Percentiles rank a stretch among this genome's conserved stretches.
Conservation (phyloP, 495 filamentous ascomycete species). For the Bombardia bombarda region DNA sequence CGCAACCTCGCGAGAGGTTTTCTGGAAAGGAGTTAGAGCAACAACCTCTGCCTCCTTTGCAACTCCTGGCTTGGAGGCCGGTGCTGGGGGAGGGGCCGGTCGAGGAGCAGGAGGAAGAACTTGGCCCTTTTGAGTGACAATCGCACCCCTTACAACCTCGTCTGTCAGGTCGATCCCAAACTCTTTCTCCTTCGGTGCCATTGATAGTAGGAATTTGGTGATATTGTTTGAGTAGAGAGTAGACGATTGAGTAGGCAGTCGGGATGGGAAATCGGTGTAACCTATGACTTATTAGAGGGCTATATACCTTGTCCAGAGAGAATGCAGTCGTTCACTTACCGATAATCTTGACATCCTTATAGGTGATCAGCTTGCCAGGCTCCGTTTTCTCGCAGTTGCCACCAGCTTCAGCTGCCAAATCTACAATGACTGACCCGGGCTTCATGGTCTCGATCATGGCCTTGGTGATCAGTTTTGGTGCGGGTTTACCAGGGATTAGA, state of each 20-base stretch:
- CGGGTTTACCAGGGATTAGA: conserved; percentile 67
- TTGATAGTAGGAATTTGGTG: conserved; percentile 71
- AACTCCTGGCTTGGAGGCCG: conserved; percentile 40
- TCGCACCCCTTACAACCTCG: conserved; percentile 72
- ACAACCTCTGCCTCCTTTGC: conserved; percentile 50
- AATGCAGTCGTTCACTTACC: conserved; percentile 33
- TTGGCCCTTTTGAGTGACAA: conserved; percentile 65
- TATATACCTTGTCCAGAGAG: not conserved
- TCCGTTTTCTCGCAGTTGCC: conserved; percentile 74
- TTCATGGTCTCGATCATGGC: conserved; percentile 75
- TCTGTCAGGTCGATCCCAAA: conserved; percentile 69
- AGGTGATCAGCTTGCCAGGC: conserved; percentile 54
- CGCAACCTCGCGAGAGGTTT: conserved; percentile 60
- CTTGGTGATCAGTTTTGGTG: conserved; percentile 69
- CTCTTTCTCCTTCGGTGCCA: conserved; percentile 62
- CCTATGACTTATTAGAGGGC: conserved; percentile 30
- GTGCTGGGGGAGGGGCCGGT: conserved; percentile 58
- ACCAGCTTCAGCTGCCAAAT: conserved; percentile 72
- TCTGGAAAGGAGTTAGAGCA: conserved; percentile 69
- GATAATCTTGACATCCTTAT: conserved; percentile 73
- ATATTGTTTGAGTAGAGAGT: conserved; percentile 85
- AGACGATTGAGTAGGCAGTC: conserved; percentile 71
- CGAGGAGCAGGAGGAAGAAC: conserved; percentile 66
- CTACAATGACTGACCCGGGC: conserved; percentile 71
- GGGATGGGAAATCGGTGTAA: conserved; percentile 75